Evolutionary conservation across 148 eudicot genomes (phyloP), one percentile per base, ranked within the genome.

Genomic region (Chenopodium quinoa): DNA sequence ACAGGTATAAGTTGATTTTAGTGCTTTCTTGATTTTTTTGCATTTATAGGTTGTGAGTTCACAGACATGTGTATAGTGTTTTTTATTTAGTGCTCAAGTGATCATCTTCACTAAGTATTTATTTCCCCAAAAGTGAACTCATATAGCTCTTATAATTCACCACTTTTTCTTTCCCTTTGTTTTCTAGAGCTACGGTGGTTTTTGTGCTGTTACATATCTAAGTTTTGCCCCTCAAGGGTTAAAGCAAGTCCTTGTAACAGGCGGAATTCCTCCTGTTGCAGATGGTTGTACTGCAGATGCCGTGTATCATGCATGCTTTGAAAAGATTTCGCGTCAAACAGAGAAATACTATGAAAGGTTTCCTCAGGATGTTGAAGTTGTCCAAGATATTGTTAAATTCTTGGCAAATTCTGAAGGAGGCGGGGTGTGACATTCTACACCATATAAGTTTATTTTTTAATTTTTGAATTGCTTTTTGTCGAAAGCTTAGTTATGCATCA

Each of bases 211-310:
- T 70, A 92, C 99, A 54, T 96, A 96, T 85, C 85, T 96, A 77
- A 96, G 99, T 88, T 93, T 91, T 85, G 99, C 99, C 79, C 98
- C 99, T 31, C 86, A 93, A 89, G 99, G 99, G 75, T 85, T 96
- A 68, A 89, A 83, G 84, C 92, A 93, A 90, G 99, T 91, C 82
- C 94, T 92, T 81, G 73, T 96, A 76, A 96, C 99, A 60, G 99
- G 98, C 46, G 99, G 99, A 78, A 90, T 90, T 56, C 99, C 99
- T 75, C 97, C 98, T 34, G 78, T 96, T 64, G 91, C 88, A 73
- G 86, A 87, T 71, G 94, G 97, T 7, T 92, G 95, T 84, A 86
- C 94, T 69, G 99, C 99, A 48, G 97, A 96, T 81, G 66, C 87
- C 60, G 93, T 91, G 12, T 96, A 96, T 81, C 88, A 88, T 73